Evolutionary conservation across 106 monocot species (phyloP), one percentile per base, ranked within the genome.

Genomic region (Apostasia ramifera): DNA sequence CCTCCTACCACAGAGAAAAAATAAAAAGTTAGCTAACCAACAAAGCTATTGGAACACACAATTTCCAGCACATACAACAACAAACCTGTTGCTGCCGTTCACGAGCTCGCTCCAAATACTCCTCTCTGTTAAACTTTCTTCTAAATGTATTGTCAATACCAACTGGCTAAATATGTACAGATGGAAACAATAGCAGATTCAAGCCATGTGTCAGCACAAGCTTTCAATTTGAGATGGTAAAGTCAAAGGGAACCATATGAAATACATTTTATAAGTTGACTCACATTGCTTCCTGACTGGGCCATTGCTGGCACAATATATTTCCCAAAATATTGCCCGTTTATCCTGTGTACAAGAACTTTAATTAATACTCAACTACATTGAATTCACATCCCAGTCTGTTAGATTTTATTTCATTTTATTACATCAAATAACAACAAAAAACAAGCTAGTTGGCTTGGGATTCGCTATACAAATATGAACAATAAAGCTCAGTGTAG

Each of bases 81-180:
- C 45, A 39, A 38, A 89, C 91, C 81, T 85, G 60, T 66, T 66
- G 59, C 59, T 95, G 88, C 26, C 97, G 71, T 72, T 97, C 74
- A 5, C 92, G 78, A 14, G 89, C 92, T 73, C 83, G 75, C 53
- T 92, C 84, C 64, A 90, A 72, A 65, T 69, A 86, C 66, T 97
- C 97, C 46, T 97, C 97, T 42, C 66, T 66, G 75, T 97, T 74
- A 51, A 76, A 92, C 70, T 92, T 97, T 81, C 82, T 89, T 70
- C 92, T 84, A 63, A 72, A 87, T 13, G 97, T 97, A 53, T 97
- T 97, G 68, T 97, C 97, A 46, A 97, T 92, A 4, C 97, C 97
- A 66, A 68, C 89, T 1, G 82, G 71, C 97, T 97, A 63, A 3
- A 72, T 40, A 66, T 57, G 51, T 26, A 44, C 7, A 65, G 46